Evolutionary conservation across 129 eudicot species (phyloP).

Genomic region (Glebionis coronaria): DNA sequence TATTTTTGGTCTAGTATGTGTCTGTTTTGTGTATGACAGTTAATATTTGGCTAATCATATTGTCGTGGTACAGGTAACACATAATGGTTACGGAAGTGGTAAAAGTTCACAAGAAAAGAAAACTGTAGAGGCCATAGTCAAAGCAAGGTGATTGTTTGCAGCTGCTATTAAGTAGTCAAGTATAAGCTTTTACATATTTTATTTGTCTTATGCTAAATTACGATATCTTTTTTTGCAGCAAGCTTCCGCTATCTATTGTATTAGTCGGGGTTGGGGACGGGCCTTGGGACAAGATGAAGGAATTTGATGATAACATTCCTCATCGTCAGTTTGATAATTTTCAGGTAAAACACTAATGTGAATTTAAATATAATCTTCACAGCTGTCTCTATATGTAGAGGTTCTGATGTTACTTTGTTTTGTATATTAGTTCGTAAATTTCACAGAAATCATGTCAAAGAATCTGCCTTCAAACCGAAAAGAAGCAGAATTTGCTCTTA

Average conservation of each 20-base stretch:
- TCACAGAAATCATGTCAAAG: slow-evolving; percentile 87
- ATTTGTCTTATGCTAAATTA: neutral
- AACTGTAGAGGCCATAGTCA: slow-evolving; percentile 88
- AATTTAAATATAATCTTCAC: neutral
- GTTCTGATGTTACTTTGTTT: slow-evolving; percentile 17
- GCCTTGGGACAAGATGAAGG: slow-evolving; percentile 99
- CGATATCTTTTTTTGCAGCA: slow-evolving; percentile 40
- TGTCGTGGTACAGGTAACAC: slow-evolving; percentile 55
- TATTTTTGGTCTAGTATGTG: neutral
- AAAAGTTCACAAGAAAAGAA: slow-evolving; percentile 87
- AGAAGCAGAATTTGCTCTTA: slow-evolving; percentile 93
- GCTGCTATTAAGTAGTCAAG: slow-evolving; percentile 7
- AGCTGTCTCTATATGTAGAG: neutral
- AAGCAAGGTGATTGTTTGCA: slow-evolving; percentile 64
- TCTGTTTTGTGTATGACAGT: neutral
- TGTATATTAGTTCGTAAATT: slow-evolving; percentile 73
- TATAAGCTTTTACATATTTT: neutral
- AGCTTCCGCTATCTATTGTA: slow-evolving; percentile 84
- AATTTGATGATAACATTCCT: slow-evolving; percentile 95
- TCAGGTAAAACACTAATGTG: slow-evolving; percentile 49
- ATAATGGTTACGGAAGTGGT: slow-evolving; percentile 83
- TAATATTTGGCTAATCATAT: slow-evolving; percentile 11
- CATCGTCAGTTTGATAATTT: slow-evolving; percentile 91
- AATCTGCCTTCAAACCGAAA: slow-evolving; percentile 55
- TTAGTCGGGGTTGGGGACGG: slow-evolving; percentile 99